phyloP scores from a whole-genome alignment of 1,284 basidiomycete species.

The Xerocomus minutiporus region DNA sequence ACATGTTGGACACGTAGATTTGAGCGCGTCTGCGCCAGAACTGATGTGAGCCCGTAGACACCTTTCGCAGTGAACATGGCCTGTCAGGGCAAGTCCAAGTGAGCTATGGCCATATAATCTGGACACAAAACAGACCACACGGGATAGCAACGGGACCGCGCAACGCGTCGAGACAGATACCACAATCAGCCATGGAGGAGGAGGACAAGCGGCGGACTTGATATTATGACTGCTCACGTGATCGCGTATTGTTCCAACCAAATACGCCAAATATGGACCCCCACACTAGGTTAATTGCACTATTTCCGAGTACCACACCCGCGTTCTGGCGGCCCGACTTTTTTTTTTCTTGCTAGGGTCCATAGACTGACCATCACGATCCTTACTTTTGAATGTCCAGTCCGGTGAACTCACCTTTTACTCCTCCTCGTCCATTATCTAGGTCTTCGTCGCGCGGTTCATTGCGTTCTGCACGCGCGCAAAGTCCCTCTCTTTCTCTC shows the following conservation, averaged over 20 bases:
- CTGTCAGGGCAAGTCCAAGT: conserved; percentile 29
- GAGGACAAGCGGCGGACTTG: neutral
- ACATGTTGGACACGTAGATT: conserved; percentile 55
- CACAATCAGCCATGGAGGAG: conserved; percentile 42
- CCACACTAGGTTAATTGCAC: neutral
- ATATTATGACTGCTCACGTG: conserved; percentile 17
- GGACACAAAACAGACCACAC: conserved; percentile 43
- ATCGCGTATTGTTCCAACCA: conserved; percentile 28
- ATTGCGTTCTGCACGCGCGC: conserved; percentile 43
- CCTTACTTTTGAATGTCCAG: conserved; percentile 34
- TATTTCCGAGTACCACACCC: neutral
- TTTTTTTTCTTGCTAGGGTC: conserved; percentile 14
- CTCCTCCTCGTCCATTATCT: conserved; percentile 39
- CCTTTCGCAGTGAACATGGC: conserved; percentile 57
- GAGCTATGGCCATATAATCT: neutral
- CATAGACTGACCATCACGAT: conserved; percentile 24
- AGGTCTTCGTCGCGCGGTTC: conserved; percentile 60
- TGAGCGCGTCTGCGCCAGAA: conserved; percentile 38
- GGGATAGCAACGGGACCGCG: conserved; percentile 55
- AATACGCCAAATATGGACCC: conserved; percentile 20
- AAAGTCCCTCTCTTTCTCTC: conserved; percentile 48
- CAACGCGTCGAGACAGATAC: conserved; percentile 55
- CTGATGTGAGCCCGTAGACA: conserved; percentile 50
- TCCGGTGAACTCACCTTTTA: conserved; percentile 29
- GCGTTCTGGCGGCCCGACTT: conserved; percentile 4